Evolutionary conservation across 345 rosid species (phyloP).

Genomic region (Carallia pectinifolia): DNA sequence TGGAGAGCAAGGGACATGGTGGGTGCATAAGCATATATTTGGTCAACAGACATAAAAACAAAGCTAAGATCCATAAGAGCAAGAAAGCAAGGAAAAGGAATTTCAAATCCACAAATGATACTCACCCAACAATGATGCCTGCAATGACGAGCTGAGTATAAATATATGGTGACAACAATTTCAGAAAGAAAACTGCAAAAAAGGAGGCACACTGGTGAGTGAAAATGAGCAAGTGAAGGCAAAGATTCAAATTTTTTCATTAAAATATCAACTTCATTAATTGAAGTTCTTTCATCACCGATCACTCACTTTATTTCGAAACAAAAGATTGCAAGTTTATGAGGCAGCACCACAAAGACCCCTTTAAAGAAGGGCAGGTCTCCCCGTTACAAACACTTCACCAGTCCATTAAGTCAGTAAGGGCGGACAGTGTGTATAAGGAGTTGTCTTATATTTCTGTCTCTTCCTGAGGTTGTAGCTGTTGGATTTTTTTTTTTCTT

Average conservation of each 20-base stretch:
- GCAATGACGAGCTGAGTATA: not conserved
- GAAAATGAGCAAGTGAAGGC: not conserved
- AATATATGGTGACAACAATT: not conserved
- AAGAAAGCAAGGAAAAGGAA: too few species aligned
- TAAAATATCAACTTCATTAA: not conserved
- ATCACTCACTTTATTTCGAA: not conserved
- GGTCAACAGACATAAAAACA: too few species aligned
- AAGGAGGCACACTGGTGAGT: too few species aligned
- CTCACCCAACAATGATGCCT: not conserved
- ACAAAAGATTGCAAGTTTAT: too few species aligned
- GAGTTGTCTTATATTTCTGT: not conserved
- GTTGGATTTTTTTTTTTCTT: conserved; percentile 15
- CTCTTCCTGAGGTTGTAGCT: conserved; percentile 27
- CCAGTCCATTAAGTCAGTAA: too few species aligned
- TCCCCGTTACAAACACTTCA: too few species aligned
- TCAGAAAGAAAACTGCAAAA: not conserved
- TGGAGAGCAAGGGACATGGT: too few species aligned
- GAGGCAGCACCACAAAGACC: not conserved
- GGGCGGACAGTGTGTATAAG: too few species aligned
- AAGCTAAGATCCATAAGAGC: too few species aligned
- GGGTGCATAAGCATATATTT: too few species aligned
- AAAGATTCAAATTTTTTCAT: conserved; percentile 20
- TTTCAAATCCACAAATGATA: too few species aligned
- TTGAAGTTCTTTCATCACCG: conserved; percentile 16
- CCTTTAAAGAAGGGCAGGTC: not conserved